phyloP scores from a whole-genome alignment of 2,329 filamentous ascomycete species.

The Trichoderma arundinaceum region DNA sequence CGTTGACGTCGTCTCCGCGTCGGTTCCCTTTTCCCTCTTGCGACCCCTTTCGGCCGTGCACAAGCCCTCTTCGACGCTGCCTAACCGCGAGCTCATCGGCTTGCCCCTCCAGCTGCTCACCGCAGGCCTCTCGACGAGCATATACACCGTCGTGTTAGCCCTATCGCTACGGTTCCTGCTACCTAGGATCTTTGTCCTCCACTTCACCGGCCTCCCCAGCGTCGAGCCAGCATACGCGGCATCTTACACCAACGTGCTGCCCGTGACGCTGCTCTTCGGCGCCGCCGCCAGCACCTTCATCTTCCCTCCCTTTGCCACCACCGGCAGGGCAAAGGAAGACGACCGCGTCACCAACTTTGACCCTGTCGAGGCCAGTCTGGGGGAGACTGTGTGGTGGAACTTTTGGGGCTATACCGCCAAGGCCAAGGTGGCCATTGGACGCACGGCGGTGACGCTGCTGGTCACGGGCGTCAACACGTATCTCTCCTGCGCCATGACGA shows the following conservation, averaged over 20 bases:
- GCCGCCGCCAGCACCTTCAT: conserved; percentile 76
- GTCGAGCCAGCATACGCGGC: conserved; percentile 71
- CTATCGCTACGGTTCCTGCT: conserved; percentile 72
- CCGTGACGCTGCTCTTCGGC: conserved; percentile 65
- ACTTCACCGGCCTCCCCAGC: conserved; percentile 75
- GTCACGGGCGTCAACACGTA: conserved; percentile 65
- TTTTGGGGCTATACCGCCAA: conserved; percentile 70
- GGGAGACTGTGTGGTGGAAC: conserved; percentile 74
- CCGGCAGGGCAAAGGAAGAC: conserved; percentile 56
- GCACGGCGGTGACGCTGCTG: conserved; percentile 65
- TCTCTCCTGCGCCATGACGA: conserved; percentile 67
- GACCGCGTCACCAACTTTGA: conserved; percentile 62
- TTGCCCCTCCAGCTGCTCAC: conserved; percentile 67
- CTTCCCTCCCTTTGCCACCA: conserved; percentile 70
- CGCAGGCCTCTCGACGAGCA: conserved; percentile 68
- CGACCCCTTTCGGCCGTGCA: conserved; percentile 71
- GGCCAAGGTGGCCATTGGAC: conserved; percentile 66
- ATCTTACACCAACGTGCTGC: conserved; percentile 65
- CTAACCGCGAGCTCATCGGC: conserved; percentile 72
- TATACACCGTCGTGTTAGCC: conserved; percentile 78
- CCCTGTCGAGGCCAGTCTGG: conserved; percentile 66
- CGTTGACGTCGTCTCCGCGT: conserved; percentile 72
- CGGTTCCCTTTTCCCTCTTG: conserved; percentile 76
- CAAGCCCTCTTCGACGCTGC: conserved; percentile 56
- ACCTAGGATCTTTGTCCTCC: conserved; percentile 71